phyloP scores from a whole-genome alignment of 257 asterid species.

The Nicotiana benthamiana region DNA sequence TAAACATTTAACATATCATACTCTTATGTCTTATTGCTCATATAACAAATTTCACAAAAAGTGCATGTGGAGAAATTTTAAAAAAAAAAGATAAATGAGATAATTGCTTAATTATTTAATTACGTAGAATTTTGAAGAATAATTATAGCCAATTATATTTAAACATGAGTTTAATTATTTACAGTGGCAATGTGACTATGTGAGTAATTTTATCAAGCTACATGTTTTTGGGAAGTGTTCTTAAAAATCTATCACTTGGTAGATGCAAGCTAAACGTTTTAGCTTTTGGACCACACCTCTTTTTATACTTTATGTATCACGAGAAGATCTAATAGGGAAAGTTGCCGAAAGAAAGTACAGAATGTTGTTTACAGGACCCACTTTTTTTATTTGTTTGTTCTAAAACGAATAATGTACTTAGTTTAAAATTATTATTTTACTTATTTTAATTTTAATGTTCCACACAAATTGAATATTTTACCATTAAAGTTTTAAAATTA shows the following conservation, averaged over 20 bases:
- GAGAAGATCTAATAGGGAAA: background rate
- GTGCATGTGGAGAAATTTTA: background rate
- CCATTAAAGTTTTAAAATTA: too few relatives aligned
- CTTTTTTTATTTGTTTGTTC: too few relatives aligned
- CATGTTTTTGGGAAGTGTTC: background rate
- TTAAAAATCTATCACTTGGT: background rate
- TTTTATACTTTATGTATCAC: background rate
- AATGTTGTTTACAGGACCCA: too few relatives aligned
- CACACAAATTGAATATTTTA: too few relatives aligned
- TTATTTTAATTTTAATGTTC: too few relatives aligned
- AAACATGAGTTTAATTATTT: background rate
- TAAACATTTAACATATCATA: too few relatives aligned
- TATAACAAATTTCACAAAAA: background rate
- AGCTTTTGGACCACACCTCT: background rate
- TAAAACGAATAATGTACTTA: too few relatives aligned
- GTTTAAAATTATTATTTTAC: too few relatives aligned
- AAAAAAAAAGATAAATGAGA: background rate
- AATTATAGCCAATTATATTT: too few relatives aligned
- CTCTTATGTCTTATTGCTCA: background rate
- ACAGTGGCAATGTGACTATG: background rate
- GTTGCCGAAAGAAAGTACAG: background rate
- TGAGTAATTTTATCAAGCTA: background rate
- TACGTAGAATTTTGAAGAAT: too few relatives aligned
- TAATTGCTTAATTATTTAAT: too few relatives aligned
- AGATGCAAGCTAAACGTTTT: background rate